Evolutionary conservation across 1,284 basidiomycete genomes (phyloP).

Genomic region (Lignosus rhinocerotis): DNA sequence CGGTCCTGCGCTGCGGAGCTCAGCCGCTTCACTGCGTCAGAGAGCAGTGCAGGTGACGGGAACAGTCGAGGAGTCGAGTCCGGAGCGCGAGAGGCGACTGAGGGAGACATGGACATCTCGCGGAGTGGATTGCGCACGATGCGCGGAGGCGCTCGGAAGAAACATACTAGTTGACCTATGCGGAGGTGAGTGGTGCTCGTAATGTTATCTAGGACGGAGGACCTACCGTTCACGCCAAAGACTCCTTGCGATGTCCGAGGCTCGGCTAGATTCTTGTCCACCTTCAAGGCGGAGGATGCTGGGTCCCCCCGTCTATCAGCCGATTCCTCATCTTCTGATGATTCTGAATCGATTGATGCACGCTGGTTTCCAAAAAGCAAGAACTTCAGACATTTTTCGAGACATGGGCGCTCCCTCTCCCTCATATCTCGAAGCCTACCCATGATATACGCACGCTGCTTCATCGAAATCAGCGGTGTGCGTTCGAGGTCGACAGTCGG

Average conservation of each 20-base stretch:
- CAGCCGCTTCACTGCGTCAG: slow-evolving; percentile 68
- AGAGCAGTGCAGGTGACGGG: slow-evolving; percentile 64
- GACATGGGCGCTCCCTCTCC: slow-evolving; percentile 70
- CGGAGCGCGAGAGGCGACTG: slow-evolving; percentile 32
- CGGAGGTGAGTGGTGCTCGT: background rate
- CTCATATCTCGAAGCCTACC: slow-evolving; percentile 73
- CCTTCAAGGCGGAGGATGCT: slow-evolving; percentile 55
- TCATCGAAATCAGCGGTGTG: slow-evolving; percentile 77
- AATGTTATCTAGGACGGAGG: background rate
- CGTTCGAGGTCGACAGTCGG: slow-evolving; percentile 84
- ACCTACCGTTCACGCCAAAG: slow-evolving; percentile 82
- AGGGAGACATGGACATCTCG: slow-evolving; percentile 51
- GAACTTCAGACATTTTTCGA: slow-evolving; percentile 81
- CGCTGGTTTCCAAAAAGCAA: slow-evolving; percentile 69
- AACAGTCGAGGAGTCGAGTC: slow-evolving; percentile 46
- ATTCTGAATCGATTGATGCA: slow-evolving; percentile 51
- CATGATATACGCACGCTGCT: slow-evolving; percentile 75
- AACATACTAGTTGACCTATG: slow-evolving; percentile 81
- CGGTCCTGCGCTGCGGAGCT: slow-evolving; percentile 59
- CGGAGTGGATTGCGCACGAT: slow-evolving; percentile 59
- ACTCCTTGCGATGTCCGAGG: slow-evolving; percentile 80
- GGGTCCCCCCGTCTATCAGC: slow-evolving; percentile 46
- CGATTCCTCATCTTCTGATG: slow-evolving; percentile 44
- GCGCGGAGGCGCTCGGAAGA: slow-evolving; percentile 78
- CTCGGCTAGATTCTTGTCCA: slow-evolving; percentile 76